phyloP scores from a whole-genome alignment of 2,329 filamentous ascomycete genomes.

The Bipolaris bicolor region DNA sequence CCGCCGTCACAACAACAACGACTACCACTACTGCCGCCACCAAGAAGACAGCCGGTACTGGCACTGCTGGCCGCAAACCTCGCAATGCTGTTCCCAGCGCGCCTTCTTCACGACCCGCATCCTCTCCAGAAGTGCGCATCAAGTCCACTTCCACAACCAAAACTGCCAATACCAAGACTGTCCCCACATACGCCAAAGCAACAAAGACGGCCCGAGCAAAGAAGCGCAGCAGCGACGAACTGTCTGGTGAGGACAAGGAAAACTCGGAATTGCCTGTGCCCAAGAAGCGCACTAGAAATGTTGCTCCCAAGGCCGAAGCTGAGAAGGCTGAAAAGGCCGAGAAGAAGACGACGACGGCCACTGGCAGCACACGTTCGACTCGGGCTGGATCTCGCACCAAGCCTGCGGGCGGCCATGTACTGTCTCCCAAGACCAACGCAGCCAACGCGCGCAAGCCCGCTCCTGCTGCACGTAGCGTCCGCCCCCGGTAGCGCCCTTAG shows the following conservation, averaged over 20 bases:
- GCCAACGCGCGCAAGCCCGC: slow-evolving; percentile 25
- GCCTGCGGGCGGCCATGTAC: slow-evolving; percentile 20
- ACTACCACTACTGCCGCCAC: not conserved
- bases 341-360: slow-evolving; percentile 3
- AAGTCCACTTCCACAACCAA: slow-evolving; percentile 12
- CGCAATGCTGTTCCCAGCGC: slow-evolving; percentile 14
- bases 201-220: slow-evolving; percentile 25
- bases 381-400: slow-evolving; percentile 35
- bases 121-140: slow-evolving; percentile 11
- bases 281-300: slow-evolving; percentile 28
- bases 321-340: not conserved
- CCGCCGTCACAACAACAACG: not conserved
- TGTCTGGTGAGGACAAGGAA: slow-evolving; percentile 39
- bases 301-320: slow-evolving; percentile 14
- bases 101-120: slow-evolving; percentile 11
- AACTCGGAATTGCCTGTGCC: slow-evolving; percentile 31
- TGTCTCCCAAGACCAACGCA: slow-evolving; percentile 36
- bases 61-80: slow-evolving; percentile 15
- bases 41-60: slow-evolving; percentile 2
- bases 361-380: slow-evolving; percentile 26
- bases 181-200: slow-evolving; percentile 9
- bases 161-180: slow-evolving; percentile 24
- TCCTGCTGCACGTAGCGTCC: slow-evolving; percentile 25
- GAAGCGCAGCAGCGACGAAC: slow-evolving; percentile 38
- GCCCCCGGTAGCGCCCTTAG: slow-evolving; percentile 29